These are phyloP conservation scores for Sporothrix brunneoviolacea DNA, from an alignment of 2,329 filamentous ascomycete genomes.

Conservation along the genomic window DNA sequence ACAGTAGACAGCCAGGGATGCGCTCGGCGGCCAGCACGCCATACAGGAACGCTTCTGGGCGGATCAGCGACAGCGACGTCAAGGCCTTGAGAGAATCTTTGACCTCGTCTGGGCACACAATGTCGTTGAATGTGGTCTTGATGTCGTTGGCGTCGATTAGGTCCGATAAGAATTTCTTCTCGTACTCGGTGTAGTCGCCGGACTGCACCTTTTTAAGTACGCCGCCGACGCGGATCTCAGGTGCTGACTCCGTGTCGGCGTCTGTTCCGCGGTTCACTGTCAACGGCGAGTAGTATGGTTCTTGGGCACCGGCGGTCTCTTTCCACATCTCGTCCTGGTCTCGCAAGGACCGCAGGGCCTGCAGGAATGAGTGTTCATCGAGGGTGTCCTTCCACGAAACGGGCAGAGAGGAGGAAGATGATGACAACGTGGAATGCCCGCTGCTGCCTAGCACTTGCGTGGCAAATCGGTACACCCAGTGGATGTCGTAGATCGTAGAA, in stretches of 20 bases:
- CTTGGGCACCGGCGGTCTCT: constrained; percentile 16
- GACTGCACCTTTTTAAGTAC: constrained; percentile 3
- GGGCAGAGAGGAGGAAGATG: not conserved
- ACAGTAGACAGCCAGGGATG: constrained; percentile 81
- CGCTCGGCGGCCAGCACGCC: constrained; percentile 87
- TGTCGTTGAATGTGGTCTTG: constrained; percentile 77
- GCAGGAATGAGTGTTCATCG: constrained; percentile 16
- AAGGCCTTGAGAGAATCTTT: constrained; percentile 83
- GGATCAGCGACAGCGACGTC: constrained; percentile 76
- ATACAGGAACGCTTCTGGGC: constrained; percentile 93
- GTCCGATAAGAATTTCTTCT: constrained; percentile 74
- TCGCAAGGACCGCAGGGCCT: constrained; percentile 23
- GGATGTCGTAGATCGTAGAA: constrained; percentile 24
- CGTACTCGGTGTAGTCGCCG: constrained; percentile 55
- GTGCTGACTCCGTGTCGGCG: not conserved
- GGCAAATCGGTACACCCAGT: constrained; percentile 28
- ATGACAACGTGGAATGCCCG: constrained; percentile 1
- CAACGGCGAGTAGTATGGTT: constrained; percentile 25
- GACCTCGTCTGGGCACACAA: constrained; percentile 75
- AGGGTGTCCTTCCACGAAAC: constrained; percentile 8
- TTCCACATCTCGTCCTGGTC: constrained; percentile 24
- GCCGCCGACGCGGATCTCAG: constrained; percentile 10
- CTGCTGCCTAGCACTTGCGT: constrained; percentile 22
- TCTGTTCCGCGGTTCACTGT: not conserved
- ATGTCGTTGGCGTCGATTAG: constrained; percentile 78